Base-by-base conservation (phyloP, 1,139 yeast species). In the Candida pseudoviswanathii region DNA sequence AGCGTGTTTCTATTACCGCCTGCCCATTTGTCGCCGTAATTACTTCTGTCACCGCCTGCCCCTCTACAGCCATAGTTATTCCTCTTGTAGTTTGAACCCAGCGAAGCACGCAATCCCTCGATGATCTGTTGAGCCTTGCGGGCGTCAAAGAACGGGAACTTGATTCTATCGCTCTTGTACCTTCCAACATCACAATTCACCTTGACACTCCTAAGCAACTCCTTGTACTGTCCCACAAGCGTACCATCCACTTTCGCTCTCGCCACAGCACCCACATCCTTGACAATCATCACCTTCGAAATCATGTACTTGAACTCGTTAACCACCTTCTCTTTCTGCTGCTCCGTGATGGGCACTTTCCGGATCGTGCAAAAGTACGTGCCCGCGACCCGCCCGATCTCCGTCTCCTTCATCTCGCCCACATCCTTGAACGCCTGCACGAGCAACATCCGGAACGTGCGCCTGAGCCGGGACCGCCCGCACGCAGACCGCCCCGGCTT, bases 361-460 rank as follows among this genome's bases (percentile, higher is more conserved):
- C 54, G 51, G 21, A 75, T 60, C 8, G 63, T 58, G 50, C 79
- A 72, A 38, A 70, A 63, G 56, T 78, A 86, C 5, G 80, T 58
- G 1, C 80, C 80, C n/a, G 68, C 57, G 2, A 71, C 67, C 22
- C 48, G 16, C 16, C 16, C 16, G 16, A 16, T 58, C 1, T 49
- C 51, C 7, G 24, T 39, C 5, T 44, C 31, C 5, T 32, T 11
- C 1, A 22, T 31, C 9, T 26, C 4, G 59, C 47, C 33, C 11
- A 32, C n/a, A 4, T 11, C 21, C 2, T 40, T 25, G 30, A 51
- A 43, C 24, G 51, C 47, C 6, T 43, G 10, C 8, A 47, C 60
- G n/a, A 51, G 44, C 32, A 51, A 25, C 9, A n/a, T 26, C 41
- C 50, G 46, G 21, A 51, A 56, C 10, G 65, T 47, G 47, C 65